Percentiles rank a stretch among this genome's conserved stretches.
Evolutionary conservation across 2,329 filamentous ascomycete genomes (phyloP).

Genomic region (Coniochaeta ligniaria): DNA sequence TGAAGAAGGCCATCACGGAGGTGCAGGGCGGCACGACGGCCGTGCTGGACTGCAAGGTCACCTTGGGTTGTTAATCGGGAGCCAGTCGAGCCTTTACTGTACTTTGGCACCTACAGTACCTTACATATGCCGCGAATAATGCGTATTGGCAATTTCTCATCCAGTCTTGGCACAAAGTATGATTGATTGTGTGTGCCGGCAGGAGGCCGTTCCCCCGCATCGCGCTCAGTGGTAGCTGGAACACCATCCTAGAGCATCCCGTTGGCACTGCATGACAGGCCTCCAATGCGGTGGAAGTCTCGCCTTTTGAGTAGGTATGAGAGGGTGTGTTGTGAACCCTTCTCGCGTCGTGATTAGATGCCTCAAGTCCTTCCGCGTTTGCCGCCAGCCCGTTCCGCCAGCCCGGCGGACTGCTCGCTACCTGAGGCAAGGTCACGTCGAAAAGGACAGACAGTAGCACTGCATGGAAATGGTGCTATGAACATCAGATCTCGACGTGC

Average conservation of each 20-base stretch:
- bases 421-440: too few species aligned
- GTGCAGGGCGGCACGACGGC: constrained; percentile 44
- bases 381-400: neutral
- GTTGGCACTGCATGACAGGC: neutral
- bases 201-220: neutral
- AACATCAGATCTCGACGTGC: neutral
- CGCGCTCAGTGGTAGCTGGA: neutral
- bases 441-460: neutral
- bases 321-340: neutral
- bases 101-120: neutral
- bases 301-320: neutral
- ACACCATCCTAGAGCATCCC: neutral
- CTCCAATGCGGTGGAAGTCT: neutral
- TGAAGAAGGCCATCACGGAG: constrained; percentile 41
- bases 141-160: neutral
- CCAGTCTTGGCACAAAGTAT: neutral
- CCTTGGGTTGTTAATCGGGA: constrained; percentile 28
- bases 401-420: neutral
- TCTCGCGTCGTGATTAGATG: neutral
- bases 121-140: neutral
- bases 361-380: neutral
- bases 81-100: neutral
- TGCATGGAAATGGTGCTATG: neutral
- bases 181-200: neutral
- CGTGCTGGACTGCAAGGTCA: constrained; percentile 47